Conservation (phyloP, 2,329 filamentous ascomycete genomes). For the Penicillium decumbens region DNA sequence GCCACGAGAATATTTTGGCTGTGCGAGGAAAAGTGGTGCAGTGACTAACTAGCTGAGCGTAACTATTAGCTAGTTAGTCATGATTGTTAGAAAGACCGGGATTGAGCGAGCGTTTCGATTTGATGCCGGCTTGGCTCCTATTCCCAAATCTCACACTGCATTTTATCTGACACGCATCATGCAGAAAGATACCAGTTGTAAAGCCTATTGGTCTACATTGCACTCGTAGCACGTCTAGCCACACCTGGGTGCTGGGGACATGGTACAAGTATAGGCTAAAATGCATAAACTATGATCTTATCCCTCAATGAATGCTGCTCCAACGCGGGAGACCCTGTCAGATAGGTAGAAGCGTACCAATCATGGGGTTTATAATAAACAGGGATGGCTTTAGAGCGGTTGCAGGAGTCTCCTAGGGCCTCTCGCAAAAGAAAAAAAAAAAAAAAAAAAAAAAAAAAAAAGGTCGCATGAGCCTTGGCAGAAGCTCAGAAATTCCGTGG, state of each 20-base stretch:
- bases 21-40: no score
- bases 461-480: not conserved
- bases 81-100: not conserved
- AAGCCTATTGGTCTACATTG: not conserved
- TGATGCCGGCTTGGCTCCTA: not conserved
- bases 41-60: not conserved
- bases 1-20: no score
- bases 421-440: no score
- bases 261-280: not conserved
- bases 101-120: not conserved
- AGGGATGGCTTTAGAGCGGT: not conserved
- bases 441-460: not conserved
- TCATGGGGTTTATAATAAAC: not conserved
- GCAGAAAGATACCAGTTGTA: not conserved
- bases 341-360: not conserved
- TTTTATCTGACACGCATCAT: not conserved
- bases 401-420: not conserved
- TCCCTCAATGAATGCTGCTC: not conserved
- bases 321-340: not conserved
- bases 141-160: not conserved
- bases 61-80: no score
- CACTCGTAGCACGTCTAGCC: not conserved
- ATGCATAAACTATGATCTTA: not conserved
- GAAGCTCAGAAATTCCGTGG: not conserved
- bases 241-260: no score